phyloP scores from a whole-genome alignment of 495 filamentous ascomycete species.

The Penicillium odoratum region DNA sequence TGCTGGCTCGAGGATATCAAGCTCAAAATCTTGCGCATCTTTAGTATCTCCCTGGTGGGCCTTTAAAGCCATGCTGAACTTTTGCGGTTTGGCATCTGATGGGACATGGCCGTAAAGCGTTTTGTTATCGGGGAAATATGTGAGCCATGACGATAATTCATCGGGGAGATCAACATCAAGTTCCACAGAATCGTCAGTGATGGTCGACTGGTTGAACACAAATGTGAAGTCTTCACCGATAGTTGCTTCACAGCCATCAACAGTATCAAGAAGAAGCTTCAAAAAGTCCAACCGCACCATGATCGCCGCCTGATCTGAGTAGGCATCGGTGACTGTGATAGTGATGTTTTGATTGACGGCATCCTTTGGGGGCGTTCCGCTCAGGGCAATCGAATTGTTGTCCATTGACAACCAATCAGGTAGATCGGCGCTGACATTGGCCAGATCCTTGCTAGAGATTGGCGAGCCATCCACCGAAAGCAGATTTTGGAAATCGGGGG shows the following conservation, averaged over 20 bases:
- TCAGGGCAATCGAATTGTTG: slow-evolving; percentile 57
- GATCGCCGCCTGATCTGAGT: slow-evolving; percentile 62
- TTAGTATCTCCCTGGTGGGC: slow-evolving; percentile 47
- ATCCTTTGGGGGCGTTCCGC: slow-evolving; percentile 60
- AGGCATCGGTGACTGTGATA: slow-evolving; percentile 63
- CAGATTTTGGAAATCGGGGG: slow-evolving; percentile 49
- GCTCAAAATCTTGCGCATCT: slow-evolving; percentile 49
- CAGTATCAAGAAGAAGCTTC: slow-evolving; percentile 43
- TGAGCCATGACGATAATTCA: slow-evolving; percentile 62
- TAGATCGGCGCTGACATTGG: slow-evolving; percentile 48
- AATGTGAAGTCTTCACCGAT: slow-evolving; percentile 66
- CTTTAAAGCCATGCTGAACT: slow-evolving; percentile 50
- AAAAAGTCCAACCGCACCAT: slow-evolving; percentile 61
- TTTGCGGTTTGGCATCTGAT: slow-evolving; percentile 35
- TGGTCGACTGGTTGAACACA: slow-evolving; percentile 56
- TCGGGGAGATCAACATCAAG: slow-evolving; percentile 54
- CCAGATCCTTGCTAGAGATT: slow-evolving; percentile 46
- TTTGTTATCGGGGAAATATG: slow-evolving; percentile 56
- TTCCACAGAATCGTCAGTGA: slow-evolving; percentile 50
- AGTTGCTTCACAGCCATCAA: slow-evolving; percentile 53
- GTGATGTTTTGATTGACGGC: slow-evolving; percentile 62
- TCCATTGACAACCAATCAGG: slow-evolving; percentile 75
- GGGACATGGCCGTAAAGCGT: slow-evolving; percentile 67
- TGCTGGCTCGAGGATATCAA: slow-evolving; percentile 44
- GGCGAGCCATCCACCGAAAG: slow-evolving; percentile 64